Evolutionary conservation across 176 grass and related monocot genomes (phyloP), one percentile per base, ranked within the genome.

Genomic region (Zoysia pacifica): DNA sequence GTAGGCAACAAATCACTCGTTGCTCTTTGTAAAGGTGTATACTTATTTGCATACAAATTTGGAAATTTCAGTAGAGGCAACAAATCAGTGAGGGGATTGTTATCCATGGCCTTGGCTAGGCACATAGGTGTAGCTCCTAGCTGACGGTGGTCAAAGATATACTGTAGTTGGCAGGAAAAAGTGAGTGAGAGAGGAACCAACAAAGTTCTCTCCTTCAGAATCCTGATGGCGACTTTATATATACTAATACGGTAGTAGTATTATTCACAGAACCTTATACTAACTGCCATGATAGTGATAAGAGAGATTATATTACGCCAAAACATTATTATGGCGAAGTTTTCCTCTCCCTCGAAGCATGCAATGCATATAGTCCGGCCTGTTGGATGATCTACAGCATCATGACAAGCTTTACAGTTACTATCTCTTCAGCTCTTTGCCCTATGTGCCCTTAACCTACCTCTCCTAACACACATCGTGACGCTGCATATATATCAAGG

Each of bases 71-170:
- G 11, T 16, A 39, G 2, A 41, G 15, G 47, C 36, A 40, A 15
- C 47, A 19, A 65, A 40, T 48, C 35, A 67, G 37, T 79, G 39
- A 18, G 18, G 63, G 15, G 9, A 6, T 49, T 53, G 49, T 56
- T 54, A 79, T 79, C 53, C 41, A 35, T 12, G 41, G n/a, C 55
- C 75, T 66, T 54, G 28, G 16, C 62, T 13, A 41, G 19, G 47
- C 41, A 8, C n/a, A 54, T 38, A 16, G 38, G 11, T 6, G 38
- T 54, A 67, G 76, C 48, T 54, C 11, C 39, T 79, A 68, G 77
- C 64, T 79, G 77, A 79, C 77, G 50, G 76, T 79, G 76, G 63
- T 79, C 76, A 79, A 79, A 79, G 64, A 79, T 79, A 28, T 28
- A 28, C 28, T 28, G 28, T 28, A 79, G 64, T 67, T 51, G 77